Evolutionary conservation across 768 basidiomycete species (phyloP).

Genomic region (Mrakia blollopis): DNA sequence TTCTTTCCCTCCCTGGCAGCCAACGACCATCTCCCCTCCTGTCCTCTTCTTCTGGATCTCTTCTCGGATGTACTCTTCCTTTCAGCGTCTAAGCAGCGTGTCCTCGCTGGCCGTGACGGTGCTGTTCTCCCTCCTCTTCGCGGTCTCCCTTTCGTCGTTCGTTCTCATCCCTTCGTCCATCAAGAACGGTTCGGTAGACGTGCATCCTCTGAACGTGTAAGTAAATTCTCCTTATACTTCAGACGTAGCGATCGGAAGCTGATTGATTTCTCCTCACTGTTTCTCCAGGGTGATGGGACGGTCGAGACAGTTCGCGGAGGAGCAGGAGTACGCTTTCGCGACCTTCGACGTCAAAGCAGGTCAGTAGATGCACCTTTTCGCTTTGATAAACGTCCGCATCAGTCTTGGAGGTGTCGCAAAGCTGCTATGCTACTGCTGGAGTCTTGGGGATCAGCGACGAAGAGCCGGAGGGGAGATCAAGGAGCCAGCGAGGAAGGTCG

Average conservation of each 20-base stretch:
- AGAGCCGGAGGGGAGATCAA: neutral
- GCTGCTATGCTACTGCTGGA: too few species aligned
- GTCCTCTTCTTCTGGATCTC: neutral
- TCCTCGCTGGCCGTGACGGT: constrained; percentile 45
- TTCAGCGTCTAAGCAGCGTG: constrained; percentile 12
- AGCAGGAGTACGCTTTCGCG: constrained; percentile 72
- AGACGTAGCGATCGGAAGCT: neutral
- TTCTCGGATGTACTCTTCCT: constrained; percentile 22
- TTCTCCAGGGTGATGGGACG: constrained; percentile 35
- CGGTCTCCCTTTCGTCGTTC: constrained; percentile 69
- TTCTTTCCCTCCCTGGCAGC: neutral
- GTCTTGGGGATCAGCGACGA: too few species aligned
- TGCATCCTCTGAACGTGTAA: constrained; percentile 72
- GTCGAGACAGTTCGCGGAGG: constrained; percentile 42
- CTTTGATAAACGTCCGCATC: too few species aligned
- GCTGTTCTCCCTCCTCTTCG: constrained; percentile 63
- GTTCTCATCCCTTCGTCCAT: constrained; percentile 47
- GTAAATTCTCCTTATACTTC: neutral
- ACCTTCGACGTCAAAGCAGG: constrained; percentile 78
- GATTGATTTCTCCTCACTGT: neutral
- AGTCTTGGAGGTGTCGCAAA: neutral
- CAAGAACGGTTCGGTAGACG: constrained; percentile 45
- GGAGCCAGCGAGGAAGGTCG: neutral
- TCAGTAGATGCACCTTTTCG: constrained; percentile 43
- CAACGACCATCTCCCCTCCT: neutral